Percentiles rank a stretch among this genome's conserved stretches.
Conservation (phyloP, 495 filamentous ascomycete species). For the Pyrenula massariospora region DNA sequence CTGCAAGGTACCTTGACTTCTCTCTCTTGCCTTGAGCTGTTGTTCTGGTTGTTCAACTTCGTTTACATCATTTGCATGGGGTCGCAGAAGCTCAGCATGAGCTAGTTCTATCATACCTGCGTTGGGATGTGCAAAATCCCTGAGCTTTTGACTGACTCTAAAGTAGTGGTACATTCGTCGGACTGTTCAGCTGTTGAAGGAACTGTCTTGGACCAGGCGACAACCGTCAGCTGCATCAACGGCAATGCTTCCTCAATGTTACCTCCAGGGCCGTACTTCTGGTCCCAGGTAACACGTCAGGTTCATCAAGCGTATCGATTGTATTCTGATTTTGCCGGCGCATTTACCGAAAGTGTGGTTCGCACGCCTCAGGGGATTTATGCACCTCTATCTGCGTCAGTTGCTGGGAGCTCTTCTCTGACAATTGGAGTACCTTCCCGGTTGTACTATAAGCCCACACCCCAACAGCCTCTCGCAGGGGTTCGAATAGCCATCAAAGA, state of each 20-base stretch:
- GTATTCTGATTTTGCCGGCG: constrained; percentile 26
- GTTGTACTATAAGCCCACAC: constrained; percentile 21
- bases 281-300: constrained; percentile 21
- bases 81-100: constrained; percentile 2
- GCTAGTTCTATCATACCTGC: constrained; percentile 8
- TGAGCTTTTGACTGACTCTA: constrained; percentile 1
- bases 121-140: too few relatives aligned
- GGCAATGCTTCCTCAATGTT: constrained; percentile 9
- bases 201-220: not conserved
- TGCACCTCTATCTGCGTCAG: constrained; percentile 22
- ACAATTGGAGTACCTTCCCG: constrained; percentile 31
- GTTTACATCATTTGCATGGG: not conserved
- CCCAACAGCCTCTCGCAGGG: constrained; percentile 22
- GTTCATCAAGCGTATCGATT: constrained; percentile 27
- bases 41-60: not conserved
- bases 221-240: not conserved
- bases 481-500: constrained; percentile 33
- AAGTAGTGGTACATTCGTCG: constrained; percentile 2
- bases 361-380: constrained; percentile 24
- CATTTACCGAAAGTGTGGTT: constrained; percentile 24
- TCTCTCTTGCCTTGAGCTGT: constrained; percentile 3
- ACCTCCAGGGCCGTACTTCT: constrained; percentile 36
- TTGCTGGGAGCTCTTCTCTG: constrained; percentile 9
- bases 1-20: constrained; percentile 14
- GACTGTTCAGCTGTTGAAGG: constrained; percentile 2